Percentiles rank a stretch among this genome's conserved stretches.
phyloP scores from a whole-genome alignment of 2,329 filamentous ascomycete species.

The Cercospora sp. region DNA sequence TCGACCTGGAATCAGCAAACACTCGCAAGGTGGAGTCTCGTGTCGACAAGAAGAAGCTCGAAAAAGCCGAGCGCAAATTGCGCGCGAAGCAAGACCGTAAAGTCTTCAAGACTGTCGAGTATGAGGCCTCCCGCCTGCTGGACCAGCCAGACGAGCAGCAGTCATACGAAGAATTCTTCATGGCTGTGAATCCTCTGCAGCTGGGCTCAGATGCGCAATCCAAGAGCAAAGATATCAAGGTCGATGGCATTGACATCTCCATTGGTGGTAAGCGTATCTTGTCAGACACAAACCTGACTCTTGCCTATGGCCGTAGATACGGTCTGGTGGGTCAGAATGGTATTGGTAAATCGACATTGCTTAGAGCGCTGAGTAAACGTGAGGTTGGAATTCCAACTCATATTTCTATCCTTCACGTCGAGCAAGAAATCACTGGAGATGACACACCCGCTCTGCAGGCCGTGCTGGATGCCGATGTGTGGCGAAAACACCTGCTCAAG shows the following conservation, averaged over 20 bases:
- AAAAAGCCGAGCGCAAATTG: constrained; percentile 97
- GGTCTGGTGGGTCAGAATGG: constrained; percentile 98
- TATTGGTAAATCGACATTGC: constrained; percentile 83
- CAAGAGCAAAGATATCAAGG: constrained; percentile 99
- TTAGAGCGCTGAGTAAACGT: constrained; percentile 86
- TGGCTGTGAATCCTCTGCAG: constrained; percentile 97
- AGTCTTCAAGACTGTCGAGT: constrained; percentile 95
- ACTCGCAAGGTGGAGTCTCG: constrained; percentile 93
- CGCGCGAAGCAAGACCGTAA: constrained; percentile 98
- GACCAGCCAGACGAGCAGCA: constrained; percentile 78
- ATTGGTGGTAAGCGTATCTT: constrained; percentile 88
- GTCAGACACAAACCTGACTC: constrained; percentile 83
- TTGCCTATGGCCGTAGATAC: constrained; percentile 91
- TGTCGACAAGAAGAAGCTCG: constrained; percentile 97
- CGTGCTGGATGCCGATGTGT: constrained; percentile 95
- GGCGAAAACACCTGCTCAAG: constrained; percentile 89
- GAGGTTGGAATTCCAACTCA: constrained; percentile 94
- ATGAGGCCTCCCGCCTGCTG: constrained; percentile 88
- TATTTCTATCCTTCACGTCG: constrained; percentile 97
- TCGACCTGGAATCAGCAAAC: constrained; percentile 93
- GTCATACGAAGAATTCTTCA: constrained; percentile 99
- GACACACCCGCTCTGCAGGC: constrained; percentile 94
- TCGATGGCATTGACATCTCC: constrained; percentile 92
- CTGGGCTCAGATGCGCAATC: constrained; percentile 65
- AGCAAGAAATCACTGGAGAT: constrained; percentile 96